Conservation (phyloP, 2,329 filamentous ascomycete species). For the Penicillium sumatraense region DNA sequence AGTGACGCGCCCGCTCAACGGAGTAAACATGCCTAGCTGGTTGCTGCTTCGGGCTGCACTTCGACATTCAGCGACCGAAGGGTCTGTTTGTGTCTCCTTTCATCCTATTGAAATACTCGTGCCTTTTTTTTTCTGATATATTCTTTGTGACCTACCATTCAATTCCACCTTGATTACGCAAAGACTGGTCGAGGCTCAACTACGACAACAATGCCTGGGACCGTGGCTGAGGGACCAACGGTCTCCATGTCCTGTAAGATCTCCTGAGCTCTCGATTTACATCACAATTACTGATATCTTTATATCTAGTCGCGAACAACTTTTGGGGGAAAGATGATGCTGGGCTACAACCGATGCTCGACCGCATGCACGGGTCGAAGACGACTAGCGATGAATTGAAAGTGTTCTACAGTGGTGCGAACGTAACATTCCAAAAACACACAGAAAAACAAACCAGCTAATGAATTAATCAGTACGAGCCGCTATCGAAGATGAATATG, state of each 20-base stretch:
- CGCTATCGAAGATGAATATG: slow-evolving; percentile 95
- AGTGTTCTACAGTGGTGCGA: slow-evolving; percentile 80
- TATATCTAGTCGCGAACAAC: slow-evolving; percentile 80
- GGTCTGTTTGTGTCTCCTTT: slow-evolving; percentile 22
- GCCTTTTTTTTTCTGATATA: slow-evolving; percentile 12
- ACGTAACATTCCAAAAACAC: background rate
- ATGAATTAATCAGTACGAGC: slow-evolving; percentile 65
- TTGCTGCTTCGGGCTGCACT: slow-evolving; percentile 23
- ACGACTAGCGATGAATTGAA: slow-evolving; percentile 92
- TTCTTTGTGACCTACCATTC: slow-evolving; percentile 15
- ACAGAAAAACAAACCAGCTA: background rate
- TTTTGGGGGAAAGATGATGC: slow-evolving; percentile 99
- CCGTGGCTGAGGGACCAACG: slow-evolving; percentile 64
- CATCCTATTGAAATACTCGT: slow-evolving; percentile 6
- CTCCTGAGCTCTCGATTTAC: too few relatives aligned
- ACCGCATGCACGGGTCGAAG: slow-evolving; percentile 94
- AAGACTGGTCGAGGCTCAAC: slow-evolving; percentile 43
- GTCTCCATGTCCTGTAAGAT: slow-evolving; percentile 70
- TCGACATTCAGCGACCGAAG: slow-evolving; percentile 24
- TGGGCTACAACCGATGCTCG: slow-evolving; percentile 85
- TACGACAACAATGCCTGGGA: slow-evolving; percentile 60
- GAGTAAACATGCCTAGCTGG: slow-evolving; percentile 24
- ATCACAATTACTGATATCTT: slow-evolving; percentile 3
- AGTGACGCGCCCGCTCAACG: slow-evolving; percentile 20
- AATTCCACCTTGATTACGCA: slow-evolving; percentile 30